Evolutionary conservation across 1,284 basidiomycete species (phyloP), one percentile per base, ranked within the genome.

Genomic region (Blastosporella zonata): DNA sequence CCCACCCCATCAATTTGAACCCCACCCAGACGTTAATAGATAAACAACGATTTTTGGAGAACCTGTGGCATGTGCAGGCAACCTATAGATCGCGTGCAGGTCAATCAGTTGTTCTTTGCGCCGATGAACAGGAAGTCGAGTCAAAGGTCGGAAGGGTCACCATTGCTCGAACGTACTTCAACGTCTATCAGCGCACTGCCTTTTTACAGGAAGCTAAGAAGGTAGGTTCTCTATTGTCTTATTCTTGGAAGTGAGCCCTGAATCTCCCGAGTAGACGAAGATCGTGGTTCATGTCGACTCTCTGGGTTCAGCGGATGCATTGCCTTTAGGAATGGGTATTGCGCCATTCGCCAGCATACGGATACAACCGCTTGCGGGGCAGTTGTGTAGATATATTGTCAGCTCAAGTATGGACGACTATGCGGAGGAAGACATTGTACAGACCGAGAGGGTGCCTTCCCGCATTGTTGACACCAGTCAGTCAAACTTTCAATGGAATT

Each of bases 21-120:
- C 83, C 87, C 13, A 67, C 71, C 0, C 75, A 79, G 42, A 77
- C 82, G 2, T 76, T 81, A 48, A 64, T 62, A 3, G 87, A 87
- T 61, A 95, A 93, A 67, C 73, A 77, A 43, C 80, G 88, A n/a
- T 94, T 96, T 63, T 65, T 97, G 46, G 82, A 92, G 54, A 91
- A 90, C 60, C 65, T 94, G 6, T 95, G 93, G 90, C 76, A 77
- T 23, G 84, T 83, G 17, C 93, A 96, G 62, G 90, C 91, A 3
- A 78, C 78, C 37, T 86, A 86, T 55, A 75, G 91, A 44, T 80
- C 87, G 1, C 80, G 81, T 49, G 65, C 76, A 2, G 84, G 79
- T 8, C 79, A 82, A 60, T 87, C 87, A 12, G 81, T 90, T 6
- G 80, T 79, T 35, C 72, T 82, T 20, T 77, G 72, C 55, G 78